Conservation (phyloP, 2,329 filamentous ascomycete species). For the Claviceps spartinae region DNA sequence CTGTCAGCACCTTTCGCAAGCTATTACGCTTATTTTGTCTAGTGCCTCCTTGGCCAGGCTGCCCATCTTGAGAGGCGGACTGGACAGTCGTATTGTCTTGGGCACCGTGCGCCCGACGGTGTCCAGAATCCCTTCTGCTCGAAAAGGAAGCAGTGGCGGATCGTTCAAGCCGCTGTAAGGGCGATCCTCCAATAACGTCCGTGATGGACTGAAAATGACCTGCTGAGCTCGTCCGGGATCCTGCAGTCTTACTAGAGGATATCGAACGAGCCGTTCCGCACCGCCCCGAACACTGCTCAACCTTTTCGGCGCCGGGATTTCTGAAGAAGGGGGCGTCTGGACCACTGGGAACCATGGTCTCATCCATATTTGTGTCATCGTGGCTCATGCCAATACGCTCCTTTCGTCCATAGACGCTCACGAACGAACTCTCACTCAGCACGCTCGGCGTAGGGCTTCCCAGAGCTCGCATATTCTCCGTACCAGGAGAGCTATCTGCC, state of each 20-base stretch:
- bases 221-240: constrained; percentile 14
- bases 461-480: constrained; percentile 24
- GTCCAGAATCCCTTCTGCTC: constrained; percentile 16
- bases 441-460: constrained; percentile 49
- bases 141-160: constrained; percentile 22
- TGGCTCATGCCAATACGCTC: constrained; percentile 15
- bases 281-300: background rate
- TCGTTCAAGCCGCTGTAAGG: constrained; percentile 36
- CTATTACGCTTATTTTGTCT: constrained; percentile 36
- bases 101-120: constrained; percentile 13
- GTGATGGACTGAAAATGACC: constrained; percentile 32
- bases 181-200: constrained; percentile 18
- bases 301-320: background rate
- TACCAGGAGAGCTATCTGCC: constrained; percentile 26
- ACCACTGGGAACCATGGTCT: constrained; percentile 18
- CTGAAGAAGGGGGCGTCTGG: constrained; percentile 5
- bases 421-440: constrained; percentile 53
- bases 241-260: background rate
- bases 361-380: constrained; percentile 15
- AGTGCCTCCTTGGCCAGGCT: constrained; percentile 13
- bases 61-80: constrained; percentile 9
- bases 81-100: constrained; percentile 12
- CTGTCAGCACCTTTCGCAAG: constrained; percentile 35
- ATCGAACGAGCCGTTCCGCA: constrained; percentile 2
- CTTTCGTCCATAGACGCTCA: constrained; percentile 44